These are phyloP conservation scores for Pleurotus platypus DNA, from an alignment of 768 basidiomycete genomes.

Conservation along the genomic window DNA sequence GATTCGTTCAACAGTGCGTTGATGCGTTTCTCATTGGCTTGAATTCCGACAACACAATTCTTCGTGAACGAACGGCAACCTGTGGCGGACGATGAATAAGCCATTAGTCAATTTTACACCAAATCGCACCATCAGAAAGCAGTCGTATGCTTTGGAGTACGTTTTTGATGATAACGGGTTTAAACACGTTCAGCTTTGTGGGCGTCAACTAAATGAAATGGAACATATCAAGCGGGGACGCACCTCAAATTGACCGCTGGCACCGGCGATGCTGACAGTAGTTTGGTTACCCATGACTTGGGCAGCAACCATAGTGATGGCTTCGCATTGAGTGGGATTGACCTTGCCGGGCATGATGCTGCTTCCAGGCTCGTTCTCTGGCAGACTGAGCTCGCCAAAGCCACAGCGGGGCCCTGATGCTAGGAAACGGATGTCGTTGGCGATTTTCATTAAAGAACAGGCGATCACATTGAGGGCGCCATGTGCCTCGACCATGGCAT, in stretches of 20 bases:
- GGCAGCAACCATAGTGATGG: constrained; percentile 96
- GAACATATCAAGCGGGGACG: constrained; percentile 12
- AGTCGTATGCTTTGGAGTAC: constrained; percentile 94
- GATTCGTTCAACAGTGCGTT: constrained; percentile 87
- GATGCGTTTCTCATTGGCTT: constrained; percentile 95
- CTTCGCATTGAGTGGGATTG: constrained; percentile 99
- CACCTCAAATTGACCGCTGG: constrained; percentile 97
- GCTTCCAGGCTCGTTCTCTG: constrained; percentile 98
- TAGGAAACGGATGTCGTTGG: constrained; percentile 97
- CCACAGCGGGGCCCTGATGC: constrained; percentile 98
- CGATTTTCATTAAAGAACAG: constrained; percentile 99
- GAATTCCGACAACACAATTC: constrained; percentile 94
- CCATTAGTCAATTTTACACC: constrained; percentile 6
- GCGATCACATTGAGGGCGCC: constrained; percentile 95
- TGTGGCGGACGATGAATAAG: constrained; percentile 22
- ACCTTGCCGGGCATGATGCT: constrained; percentile 99
- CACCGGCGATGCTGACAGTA: constrained; percentile 85
- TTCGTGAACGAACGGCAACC: constrained; percentile 92
- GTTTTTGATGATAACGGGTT: constrained; percentile 98
- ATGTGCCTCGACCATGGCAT: constrained; percentile 95
- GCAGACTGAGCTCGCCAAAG: constrained; percentile 88
- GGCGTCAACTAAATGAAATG: neutral
- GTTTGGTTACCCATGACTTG: constrained; percentile 99
- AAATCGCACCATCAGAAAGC: constrained; percentile 74
- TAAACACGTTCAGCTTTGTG: constrained; percentile 93